Evolutionary conservation across 371 early-diverging fungal species (phyloP).

Genomic region (Mortierella sp.): DNA sequence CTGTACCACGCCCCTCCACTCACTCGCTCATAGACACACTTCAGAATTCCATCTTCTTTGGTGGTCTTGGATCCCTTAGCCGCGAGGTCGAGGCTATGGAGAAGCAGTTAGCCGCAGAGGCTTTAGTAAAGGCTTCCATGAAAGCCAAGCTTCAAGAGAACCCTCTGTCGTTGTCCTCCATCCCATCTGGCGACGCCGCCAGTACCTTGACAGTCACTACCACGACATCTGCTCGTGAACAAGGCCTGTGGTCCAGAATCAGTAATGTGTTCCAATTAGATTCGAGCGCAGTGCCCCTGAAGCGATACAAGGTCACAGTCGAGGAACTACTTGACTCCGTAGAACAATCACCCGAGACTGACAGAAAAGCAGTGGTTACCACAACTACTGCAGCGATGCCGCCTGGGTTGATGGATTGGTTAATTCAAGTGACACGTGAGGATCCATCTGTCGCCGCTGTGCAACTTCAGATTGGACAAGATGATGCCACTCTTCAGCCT

Average conservation of each 20-base stretch:
- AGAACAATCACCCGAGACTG: neutral
- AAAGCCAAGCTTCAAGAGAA: neutral
- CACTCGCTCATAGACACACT: slow-evolving; percentile 12
- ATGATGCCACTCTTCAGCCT: neutral
- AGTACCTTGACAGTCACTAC: neutral
- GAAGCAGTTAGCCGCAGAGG: slow-evolving; percentile 8
- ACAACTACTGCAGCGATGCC: slow-evolving; percentile 25
- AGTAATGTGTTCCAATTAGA: neutral
- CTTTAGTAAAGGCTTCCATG: neutral
- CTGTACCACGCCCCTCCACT: neutral
- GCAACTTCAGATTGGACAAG: neutral
- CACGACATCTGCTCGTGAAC: neutral
- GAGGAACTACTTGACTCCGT: slow-evolving; percentile 21
- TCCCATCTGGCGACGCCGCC: neutral
- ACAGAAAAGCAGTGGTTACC: neutral
- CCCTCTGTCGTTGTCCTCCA: neutral
- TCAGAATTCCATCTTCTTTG: slow-evolving; percentile 27
- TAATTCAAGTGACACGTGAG: slow-evolving; percentile 7
- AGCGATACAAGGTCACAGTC: slow-evolving; percentile 36
- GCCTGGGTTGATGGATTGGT: slow-evolving; percentile 30
- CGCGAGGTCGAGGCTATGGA: slow-evolving; percentile 30
- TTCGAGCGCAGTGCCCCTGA: neutral
- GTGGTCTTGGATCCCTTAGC: slow-evolving; percentile 17
- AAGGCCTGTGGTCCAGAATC: neutral
- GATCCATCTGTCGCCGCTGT: neutral